A percentile compares a stretch with the other conserved stretches of the same genome.
Conservation (phyloP, 2,329 filamentous ascomycete genomes). For the Monosporascus sp. region DNA sequence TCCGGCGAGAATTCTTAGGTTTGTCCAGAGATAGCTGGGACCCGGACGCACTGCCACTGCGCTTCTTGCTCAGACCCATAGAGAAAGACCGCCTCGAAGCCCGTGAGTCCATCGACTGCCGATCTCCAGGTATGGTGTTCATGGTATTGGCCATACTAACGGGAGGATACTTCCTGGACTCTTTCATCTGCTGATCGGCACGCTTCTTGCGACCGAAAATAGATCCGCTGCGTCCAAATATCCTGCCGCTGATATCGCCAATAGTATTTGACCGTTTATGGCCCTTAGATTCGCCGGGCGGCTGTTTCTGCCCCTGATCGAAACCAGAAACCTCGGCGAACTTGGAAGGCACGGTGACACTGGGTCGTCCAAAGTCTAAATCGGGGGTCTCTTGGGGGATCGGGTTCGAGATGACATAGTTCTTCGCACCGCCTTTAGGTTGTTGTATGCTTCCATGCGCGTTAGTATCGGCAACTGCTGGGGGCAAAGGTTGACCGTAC, state of each 20-base stretch:
- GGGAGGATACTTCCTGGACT: constrained; percentile 73
- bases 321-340: constrained; percentile 55
- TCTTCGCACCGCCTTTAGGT: constrained; percentile 57
- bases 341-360: constrained; percentile 55
- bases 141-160: constrained; percentile 81
- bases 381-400: constrained; percentile 51
- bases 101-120: constrained; percentile 66
- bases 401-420: constrained; percentile 67
- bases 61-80: constrained; percentile 63
- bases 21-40: constrained; percentile 54
- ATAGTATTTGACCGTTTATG: constrained; percentile 72
- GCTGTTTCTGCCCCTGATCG: constrained; percentile 44
- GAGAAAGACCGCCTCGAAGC: constrained; percentile 65
- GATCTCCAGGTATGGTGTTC: constrained; percentile 57
- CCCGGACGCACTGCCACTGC: constrained; percentile 59
- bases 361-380: constrained; percentile 50
- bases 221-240: constrained; percentile 79
- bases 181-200: constrained; percentile 42
- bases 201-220: constrained; percentile 56
- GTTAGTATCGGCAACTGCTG: constrained; percentile 82
- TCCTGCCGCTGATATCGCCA: constrained; percentile 74
- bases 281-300: constrained; percentile 37
- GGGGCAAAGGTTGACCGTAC: constrained; percentile 84
- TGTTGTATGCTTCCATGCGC: constrained; percentile 87
- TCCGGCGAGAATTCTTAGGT: constrained; percentile 49